A percentile compares a stretch with the other conserved stretches of the same genome.
phyloP scores from a whole-genome alignment of 345 rosid genomes.

The Pugionium cornutum region DNA sequence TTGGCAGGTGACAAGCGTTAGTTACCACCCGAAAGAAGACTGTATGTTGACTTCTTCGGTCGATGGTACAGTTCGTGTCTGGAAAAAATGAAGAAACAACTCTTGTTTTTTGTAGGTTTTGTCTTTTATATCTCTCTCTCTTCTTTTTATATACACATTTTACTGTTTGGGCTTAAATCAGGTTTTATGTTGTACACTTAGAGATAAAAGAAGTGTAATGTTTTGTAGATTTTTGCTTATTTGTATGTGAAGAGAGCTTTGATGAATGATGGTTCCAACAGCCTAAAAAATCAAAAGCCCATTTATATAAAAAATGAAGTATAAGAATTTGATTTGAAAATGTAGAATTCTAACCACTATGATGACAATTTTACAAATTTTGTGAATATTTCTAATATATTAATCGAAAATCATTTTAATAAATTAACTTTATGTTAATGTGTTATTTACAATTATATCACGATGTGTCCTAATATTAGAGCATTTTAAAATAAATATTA shows the following conservation, averaged over 20 bases:
- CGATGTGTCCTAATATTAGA: no score
- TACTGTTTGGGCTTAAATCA: neutral
- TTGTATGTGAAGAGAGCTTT: neutral
- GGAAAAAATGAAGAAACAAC: constrained; percentile 59
- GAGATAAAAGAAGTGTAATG: neutral
- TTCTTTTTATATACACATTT: neutral
- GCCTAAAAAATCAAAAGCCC: neutral
- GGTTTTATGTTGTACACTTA: neutral
- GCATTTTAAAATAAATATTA: no score
- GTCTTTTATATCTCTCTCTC: neutral
- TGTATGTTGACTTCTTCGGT: constrained; percentile 87
- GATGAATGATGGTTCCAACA: neutral
- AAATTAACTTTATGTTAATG: no score
- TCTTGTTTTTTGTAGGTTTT: neutral
- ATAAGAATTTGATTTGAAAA: constrained; percentile 42
- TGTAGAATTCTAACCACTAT: constrained; percentile 79
- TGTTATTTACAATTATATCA: no score
- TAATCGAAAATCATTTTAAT: no score
- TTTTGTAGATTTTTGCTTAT: neutral
- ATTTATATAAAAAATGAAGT: no score
- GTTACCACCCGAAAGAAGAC: constrained; percentile 84
- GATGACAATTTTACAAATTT: no score
- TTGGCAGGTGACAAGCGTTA: constrained; percentile 85
- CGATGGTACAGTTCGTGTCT: constrained; percentile 80
- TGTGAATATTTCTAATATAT: no score